A percentile compares a stretch with the other conserved stretches of the same genome.
Conservation (phyloP, 1,284 basidiomycete genomes). For the Boletus mariae region DNA sequence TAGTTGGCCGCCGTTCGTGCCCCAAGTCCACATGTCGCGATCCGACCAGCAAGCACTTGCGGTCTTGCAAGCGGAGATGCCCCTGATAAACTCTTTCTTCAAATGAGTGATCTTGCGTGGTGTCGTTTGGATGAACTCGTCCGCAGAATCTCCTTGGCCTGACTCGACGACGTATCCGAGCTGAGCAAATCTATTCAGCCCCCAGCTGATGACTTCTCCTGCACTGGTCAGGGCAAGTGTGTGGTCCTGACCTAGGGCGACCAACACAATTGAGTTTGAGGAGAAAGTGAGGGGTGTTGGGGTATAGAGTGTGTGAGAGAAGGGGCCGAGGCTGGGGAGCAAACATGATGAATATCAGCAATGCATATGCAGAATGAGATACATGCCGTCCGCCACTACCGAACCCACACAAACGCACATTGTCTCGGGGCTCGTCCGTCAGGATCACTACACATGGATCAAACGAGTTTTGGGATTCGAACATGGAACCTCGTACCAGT, state of each 20-base stretch:
- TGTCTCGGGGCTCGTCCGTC: conserved; percentile 70
- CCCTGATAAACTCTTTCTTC: conserved; percentile 77
- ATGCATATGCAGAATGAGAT: neutral
- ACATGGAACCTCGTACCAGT: conserved; percentile 43
- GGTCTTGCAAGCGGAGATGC: conserved; percentile 84
- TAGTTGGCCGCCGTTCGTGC: conserved; percentile 91
- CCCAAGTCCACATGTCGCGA: conserved; percentile 91
- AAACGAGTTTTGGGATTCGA: neutral
- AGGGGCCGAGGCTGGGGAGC: conserved; percentile 60
- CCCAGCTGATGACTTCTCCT: conserved; percentile 90
- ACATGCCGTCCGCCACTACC: conserved; percentile 75
- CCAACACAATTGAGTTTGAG: conserved; percentile 48
- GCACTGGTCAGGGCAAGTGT: conserved; percentile 79
- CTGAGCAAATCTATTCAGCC: conserved; percentile 83
- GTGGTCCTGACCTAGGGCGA: conserved; percentile 93
- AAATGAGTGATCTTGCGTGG: conserved; percentile 80
- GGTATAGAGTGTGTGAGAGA: conserved; percentile 77
- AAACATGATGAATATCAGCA: conserved; percentile 7
- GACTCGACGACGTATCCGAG: conserved; percentile 85
- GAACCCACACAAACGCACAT: conserved; percentile 83
- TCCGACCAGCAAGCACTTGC: conserved; percentile 91
- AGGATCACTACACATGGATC: conserved; percentile 49
- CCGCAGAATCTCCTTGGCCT: conserved; percentile 32
- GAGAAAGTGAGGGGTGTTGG: conserved; percentile 58
- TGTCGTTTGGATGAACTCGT: conserved; percentile 68